Evolutionary conservation across 306 rosid species (phyloP).

Genomic region (Inga leiocalycina): DNA sequence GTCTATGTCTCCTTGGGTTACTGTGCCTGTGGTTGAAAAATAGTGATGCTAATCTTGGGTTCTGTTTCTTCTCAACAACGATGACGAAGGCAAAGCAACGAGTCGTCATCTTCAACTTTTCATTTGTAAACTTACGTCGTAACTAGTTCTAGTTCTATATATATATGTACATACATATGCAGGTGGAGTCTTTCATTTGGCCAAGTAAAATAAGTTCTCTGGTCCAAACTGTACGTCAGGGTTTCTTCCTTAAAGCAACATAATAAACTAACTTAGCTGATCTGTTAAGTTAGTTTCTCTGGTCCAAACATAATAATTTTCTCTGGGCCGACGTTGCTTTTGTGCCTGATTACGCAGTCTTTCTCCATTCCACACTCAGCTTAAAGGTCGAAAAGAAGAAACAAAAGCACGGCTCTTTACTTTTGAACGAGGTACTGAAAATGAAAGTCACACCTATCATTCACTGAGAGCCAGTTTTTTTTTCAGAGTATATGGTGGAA

Average conservation of each 20-base stretch:
- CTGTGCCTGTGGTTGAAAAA: background rate
- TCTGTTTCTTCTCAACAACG: slow-evolving; percentile 44
- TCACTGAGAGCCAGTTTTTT: no score
- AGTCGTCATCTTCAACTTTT: slow-evolving; percentile 42
- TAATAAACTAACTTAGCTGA: background rate
- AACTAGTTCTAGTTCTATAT: background rate
- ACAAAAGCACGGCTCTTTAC: background rate
- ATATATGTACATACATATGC: background rate
- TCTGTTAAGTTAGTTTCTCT: no score
- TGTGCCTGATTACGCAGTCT: background rate
- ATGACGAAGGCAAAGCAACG: slow-evolving; percentile 39
- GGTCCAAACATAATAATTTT: no score
- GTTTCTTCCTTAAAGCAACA: background rate
- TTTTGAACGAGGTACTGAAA: background rate
- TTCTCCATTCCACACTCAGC: background rate
- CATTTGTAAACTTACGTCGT: background rate
- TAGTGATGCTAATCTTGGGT: slow-evolving; percentile 33
- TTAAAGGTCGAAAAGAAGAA: background rate
- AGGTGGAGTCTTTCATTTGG: background rate
- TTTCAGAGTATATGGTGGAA: no score
- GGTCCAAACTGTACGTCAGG: background rate
- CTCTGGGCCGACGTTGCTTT: background rate
- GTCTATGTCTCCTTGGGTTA: background rate
- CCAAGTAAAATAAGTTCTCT: slow-evolving; percentile 19
- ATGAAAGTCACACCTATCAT: no score